Conservation (phyloP, 345 rosid species). For the Populus euphratica region DNA sequence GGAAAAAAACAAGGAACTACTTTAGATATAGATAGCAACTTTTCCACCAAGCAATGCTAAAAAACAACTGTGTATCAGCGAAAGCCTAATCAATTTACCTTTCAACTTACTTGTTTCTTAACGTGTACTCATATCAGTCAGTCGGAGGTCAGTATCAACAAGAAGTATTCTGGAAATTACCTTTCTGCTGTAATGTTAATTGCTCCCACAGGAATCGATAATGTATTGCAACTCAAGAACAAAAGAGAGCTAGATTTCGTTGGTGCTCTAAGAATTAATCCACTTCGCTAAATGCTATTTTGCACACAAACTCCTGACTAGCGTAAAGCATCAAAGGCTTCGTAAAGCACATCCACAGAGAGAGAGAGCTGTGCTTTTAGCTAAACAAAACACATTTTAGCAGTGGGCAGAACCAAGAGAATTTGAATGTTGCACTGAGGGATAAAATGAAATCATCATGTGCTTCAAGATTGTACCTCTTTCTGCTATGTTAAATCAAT, state of each 20-base stretch:
- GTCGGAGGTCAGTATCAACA: too few species aligned
- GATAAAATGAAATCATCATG: neutral
- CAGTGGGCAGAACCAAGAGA: neutral
- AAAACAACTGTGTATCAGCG: neutral
- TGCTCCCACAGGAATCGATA: neutral
- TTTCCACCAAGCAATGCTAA: too few species aligned
- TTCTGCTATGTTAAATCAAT: too few species aligned
- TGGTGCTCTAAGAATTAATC: neutral
- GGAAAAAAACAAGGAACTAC: too few species aligned
- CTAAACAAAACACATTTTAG: neutral
- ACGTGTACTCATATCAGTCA: neutral
- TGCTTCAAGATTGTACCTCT: neutral
- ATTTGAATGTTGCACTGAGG: too few species aligned
- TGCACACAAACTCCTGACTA: neutral
- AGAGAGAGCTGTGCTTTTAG: neutral
- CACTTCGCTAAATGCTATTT: neutral
- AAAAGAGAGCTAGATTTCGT: neutral
- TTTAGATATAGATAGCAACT: too few species aligned
- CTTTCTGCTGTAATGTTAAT: too few species aligned
- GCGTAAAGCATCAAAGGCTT: neutral
- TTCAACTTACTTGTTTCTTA: neutral
- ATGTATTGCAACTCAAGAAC: neutral
- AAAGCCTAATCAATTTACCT: neutral
- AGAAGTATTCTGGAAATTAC: neutral
- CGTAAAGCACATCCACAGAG: neutral